Base-by-base conservation (phyloP, 2,329 filamentous ascomycete species). In the Neonectria magnoliae region DNA sequence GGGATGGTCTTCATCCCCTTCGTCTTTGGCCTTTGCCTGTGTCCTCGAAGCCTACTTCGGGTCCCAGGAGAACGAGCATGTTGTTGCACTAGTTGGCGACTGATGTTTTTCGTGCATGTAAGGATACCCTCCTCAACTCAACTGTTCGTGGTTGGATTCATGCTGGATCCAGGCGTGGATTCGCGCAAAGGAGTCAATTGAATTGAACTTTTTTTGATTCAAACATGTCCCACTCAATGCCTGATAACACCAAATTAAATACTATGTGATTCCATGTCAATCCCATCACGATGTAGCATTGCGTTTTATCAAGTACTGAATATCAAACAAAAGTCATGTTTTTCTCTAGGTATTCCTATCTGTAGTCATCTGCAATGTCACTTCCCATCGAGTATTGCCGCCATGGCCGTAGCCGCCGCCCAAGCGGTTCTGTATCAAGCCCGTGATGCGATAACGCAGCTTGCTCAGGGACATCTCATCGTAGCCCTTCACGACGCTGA, bases 371-470 rank as follows among this genome's bases (percentile, higher is more conserved):
- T 98, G 93, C 57, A 97, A 85, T 51, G 92, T 97, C 14, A 98
- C 93, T 81, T 99, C 96, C 96, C 96, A 99, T 73, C 90, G 90
- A 76, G 96, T 85, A 41, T 90, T 92, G 14, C 88, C 89, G 5
- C 92, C 91, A 47, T 88, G 87, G 9, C 94, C 94, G 78, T 97
- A 97, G 2, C 92, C 93, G 65, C 95, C 95, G 5, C 94, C 94
- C 8, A 99, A 82, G 33, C 93, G 86, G 75, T 96, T 97, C 77
- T 93, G 91, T 57, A 99, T 90, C 73, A 98, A 81, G 63, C 90
- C 91, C 16, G 88, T 86, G 54, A 98, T 88, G 50, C 93, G 89
- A 67, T 92, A 90, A 62, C 94, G 88, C 68, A 98, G 80, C 73
- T 91, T 91, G 63, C 85, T 85, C 64, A 97, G 82, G 6, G 90